These are phyloP conservation scores for Dioszegia hungarica DNA, from an alignment of 768 basidiomycete genomes.

Conservation along the genomic window DNA sequence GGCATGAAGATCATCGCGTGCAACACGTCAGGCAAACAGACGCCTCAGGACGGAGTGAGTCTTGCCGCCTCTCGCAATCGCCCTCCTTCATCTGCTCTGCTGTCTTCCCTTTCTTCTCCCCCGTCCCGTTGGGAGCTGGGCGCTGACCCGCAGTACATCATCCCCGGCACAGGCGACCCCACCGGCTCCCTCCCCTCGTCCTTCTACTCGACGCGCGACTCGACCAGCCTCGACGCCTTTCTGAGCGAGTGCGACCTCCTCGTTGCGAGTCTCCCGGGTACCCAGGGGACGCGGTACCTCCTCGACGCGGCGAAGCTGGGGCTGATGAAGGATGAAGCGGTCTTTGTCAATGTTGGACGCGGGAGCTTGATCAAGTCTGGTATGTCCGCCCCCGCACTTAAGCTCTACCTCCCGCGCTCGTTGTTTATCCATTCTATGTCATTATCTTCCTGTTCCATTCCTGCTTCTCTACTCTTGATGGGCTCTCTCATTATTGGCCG, in stretches of 20 bases:
- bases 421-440: too few species aligned
- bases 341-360: constrained; percentile 50
- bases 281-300: constrained; percentile 29
- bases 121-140: neutral
- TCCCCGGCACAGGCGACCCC: constrained; percentile 45
- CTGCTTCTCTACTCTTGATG: too few species aligned
- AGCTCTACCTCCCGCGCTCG: too few species aligned
- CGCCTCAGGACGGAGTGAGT: constrained; percentile 39
- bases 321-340: constrained; percentile 43
- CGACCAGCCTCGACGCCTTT: constrained; percentile 32
- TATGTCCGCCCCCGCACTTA: constrained; percentile 8
- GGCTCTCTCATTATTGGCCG: too few species aligned
- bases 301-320: constrained; percentile 34
- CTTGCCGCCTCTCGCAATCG: neutral
- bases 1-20: constrained; percentile 45
- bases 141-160: constrained; percentile 32
- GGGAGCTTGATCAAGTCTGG: constrained; percentile 47
- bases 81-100: neutral
- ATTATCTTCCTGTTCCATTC: too few species aligned
- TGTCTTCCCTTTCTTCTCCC: neutral
- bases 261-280: constrained; percentile 40
- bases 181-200: constrained; percentile 40
- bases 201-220: constrained; percentile 36
- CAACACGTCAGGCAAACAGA: constrained; percentile 41
- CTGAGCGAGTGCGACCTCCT: constrained; percentile 38